Conservation (phyloP, 805 yeast species). For the Lachancea quebecensis region DNA sequence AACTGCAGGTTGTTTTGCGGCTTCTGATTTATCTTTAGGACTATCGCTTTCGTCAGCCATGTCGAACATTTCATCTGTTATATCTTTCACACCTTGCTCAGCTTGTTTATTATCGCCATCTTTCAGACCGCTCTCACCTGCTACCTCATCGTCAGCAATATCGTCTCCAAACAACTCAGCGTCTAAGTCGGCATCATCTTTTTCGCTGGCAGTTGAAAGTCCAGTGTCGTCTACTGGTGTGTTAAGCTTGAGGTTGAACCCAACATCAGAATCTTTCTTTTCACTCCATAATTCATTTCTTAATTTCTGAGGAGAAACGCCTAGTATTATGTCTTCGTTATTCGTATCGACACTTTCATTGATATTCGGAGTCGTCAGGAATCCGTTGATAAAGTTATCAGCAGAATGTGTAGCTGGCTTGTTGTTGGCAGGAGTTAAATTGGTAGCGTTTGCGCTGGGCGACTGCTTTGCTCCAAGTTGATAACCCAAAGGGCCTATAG, state of each 20-base stretch:
- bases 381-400: conserved; percentile 5
- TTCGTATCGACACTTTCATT: conserved; percentile 9
- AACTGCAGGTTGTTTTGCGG: conserved; percentile 1
- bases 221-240: neutral
- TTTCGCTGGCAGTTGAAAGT: neutral
- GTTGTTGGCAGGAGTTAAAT: conserved; percentile 5
- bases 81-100: conserved; percentile 7
- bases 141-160: neutral
- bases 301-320: conserved; percentile 6
- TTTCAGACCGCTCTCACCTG: too few relatives aligned
- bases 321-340: conserved; percentile 5
- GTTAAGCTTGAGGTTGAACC: conserved; percentile 6
- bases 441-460: conserved; percentile 2
- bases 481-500: neutral
- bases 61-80: conserved; percentile 14
- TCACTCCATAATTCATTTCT: conserved; percentile 6
- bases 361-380: conserved; percentile 10
- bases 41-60: conserved; percentile 10
- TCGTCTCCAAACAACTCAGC: conserved; percentile 12
- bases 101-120: conserved; percentile 21
- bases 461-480: conserved; percentile 2
- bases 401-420: conserved; percentile 4
- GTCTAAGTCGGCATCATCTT: conserved; percentile 16
- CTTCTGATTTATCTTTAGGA: conserved; percentile 1
- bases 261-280: conserved; percentile 6